Percentiles rank a stretch among this genome's conserved stretches.
These are phyloP conservation scores for Myrica gale DNA, from an alignment of 306 rosid genomes.

Conservation along the genomic window DNA sequence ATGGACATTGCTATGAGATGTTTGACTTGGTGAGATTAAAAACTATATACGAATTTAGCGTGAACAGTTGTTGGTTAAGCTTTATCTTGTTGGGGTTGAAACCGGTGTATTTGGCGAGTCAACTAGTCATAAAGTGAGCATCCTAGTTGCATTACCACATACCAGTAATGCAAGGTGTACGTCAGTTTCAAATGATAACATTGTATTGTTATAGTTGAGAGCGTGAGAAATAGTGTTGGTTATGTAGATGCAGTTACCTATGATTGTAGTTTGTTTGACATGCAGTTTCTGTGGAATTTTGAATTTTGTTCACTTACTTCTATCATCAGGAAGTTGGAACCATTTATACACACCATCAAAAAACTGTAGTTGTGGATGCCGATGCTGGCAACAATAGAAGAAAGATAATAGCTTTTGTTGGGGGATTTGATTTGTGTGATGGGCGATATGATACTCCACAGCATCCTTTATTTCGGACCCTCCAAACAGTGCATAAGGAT, in stretches of 20 bases:
- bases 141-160: background rate
- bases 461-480: slow-evolving; percentile 70
- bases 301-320: slow-evolving; percentile 26
- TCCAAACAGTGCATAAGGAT: slow-evolving; percentile 78
- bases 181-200: background rate
- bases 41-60: background rate
- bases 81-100: background rate
- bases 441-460: slow-evolving; percentile 91
- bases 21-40: background rate
- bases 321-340: slow-evolving; percentile 80
- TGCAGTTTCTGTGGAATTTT: slow-evolving; percentile 9
- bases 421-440: slow-evolving; percentile 95
- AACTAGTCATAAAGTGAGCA: too few species aligned
- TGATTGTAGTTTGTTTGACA: background rate
- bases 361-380: slow-evolving; percentile 90
- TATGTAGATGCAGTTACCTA: background rate
- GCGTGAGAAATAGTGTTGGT: background rate
- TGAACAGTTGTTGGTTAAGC: background rate
- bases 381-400: slow-evolving; percentile 73
- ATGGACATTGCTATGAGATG: background rate
- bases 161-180: background rate
- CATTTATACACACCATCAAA: slow-evolving; percentile 97
- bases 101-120: background rate
- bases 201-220: background rate
- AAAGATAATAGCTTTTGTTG: slow-evolving; percentile 90